These are phyloP conservation scores for Cytospora piceicola DNA, from an alignment of 2,329 filamentous ascomycete genomes.

Conservation along the genomic window DNA sequence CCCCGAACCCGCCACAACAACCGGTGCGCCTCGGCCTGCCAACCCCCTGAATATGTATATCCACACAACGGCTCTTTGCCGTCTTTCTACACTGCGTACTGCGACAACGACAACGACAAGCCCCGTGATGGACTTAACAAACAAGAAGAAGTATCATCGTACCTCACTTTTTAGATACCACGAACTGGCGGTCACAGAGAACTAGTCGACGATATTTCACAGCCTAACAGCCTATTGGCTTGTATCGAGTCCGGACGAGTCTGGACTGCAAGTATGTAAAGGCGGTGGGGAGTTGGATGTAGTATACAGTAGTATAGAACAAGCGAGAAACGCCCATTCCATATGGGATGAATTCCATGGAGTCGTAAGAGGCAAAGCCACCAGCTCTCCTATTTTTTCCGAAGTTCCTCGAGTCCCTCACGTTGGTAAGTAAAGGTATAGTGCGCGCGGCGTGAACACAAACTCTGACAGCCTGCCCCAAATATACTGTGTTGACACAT, in stretches of 20 bases:
- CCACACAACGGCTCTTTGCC: background rate
- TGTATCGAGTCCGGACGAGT: background rate
- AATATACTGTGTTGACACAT: no score
- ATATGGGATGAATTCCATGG: background rate
- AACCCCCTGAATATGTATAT: slow-evolving; percentile 1
- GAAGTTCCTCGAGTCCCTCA: no score
- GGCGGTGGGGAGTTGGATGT: background rate
- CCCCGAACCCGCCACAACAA: slow-evolving; percentile 2
- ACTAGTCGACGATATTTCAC: background rate
- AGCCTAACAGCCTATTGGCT: background rate
- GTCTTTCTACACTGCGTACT: background rate
- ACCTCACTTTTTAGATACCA: background rate
- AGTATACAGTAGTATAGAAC: no score
- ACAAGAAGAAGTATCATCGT: background rate
- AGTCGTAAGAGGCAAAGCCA: no score
- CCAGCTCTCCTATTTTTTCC: background rate
- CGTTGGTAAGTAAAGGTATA: no score
- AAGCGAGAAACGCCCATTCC: background rate
- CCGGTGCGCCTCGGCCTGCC: background rate
- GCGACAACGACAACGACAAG: background rate
- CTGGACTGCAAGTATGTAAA: background rate
- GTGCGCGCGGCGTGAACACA: background rate
- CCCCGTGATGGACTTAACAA: background rate
- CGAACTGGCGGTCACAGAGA: background rate
- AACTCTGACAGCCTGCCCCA: no score